A percentile compares a stretch with the other conserved stretches of the same genome.
Conservation (phyloP, 1,284 basidiomycete species). For the Fistulina hepatica region DNA sequence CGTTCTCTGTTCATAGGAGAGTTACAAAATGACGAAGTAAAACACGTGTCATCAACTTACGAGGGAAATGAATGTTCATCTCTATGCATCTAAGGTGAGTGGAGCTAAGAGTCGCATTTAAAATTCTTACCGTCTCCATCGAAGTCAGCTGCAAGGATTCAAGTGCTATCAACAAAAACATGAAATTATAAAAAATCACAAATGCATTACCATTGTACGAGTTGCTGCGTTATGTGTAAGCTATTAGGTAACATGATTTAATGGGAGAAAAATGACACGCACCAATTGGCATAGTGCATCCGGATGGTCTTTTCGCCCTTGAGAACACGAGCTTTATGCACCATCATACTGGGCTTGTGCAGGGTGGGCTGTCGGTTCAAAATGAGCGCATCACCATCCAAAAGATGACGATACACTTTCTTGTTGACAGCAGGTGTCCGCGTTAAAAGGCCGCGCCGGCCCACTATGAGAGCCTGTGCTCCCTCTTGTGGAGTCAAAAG, state of each 20-base stretch:
- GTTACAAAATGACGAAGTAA: slow-evolving; percentile 8
- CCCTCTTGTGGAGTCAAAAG: slow-evolving; percentile 74
- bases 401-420: slow-evolving; percentile 94
- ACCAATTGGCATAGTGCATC: slow-evolving; percentile 99
- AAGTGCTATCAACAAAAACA: slow-evolving; percentile 7
- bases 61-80: slow-evolving; percentile 99
- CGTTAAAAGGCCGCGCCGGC: slow-evolving; percentile 50
- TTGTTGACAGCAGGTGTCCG: slow-evolving; percentile 79
- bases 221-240: slow-evolving; percentile 59
- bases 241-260: slow-evolving; percentile 6
- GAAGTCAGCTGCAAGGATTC: slow-evolving; percentile 85
- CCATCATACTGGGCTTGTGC: slow-evolving; percentile 99
- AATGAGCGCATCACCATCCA: slow-evolving; percentile 92
- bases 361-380: slow-evolving; percentile 97
- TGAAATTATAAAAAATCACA: neutral
- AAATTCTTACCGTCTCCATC: slow-evolving; percentile 80
- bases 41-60: slow-evolving; percentile 36
- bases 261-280: slow-evolving; percentile 19
- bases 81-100: slow-evolving; percentile 36
- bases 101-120: slow-evolving; percentile 3
- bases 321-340: slow-evolving; percentile 86
- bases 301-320: slow-evolving; percentile 98
- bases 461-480: slow-evolving; percentile 40
- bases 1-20: slow-evolving; percentile 51
- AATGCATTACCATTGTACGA: slow-evolving; percentile 82